phyloP scores from a whole-genome alignment of 371 early-diverging fungal species.

The Mortierella sp. region DNA sequence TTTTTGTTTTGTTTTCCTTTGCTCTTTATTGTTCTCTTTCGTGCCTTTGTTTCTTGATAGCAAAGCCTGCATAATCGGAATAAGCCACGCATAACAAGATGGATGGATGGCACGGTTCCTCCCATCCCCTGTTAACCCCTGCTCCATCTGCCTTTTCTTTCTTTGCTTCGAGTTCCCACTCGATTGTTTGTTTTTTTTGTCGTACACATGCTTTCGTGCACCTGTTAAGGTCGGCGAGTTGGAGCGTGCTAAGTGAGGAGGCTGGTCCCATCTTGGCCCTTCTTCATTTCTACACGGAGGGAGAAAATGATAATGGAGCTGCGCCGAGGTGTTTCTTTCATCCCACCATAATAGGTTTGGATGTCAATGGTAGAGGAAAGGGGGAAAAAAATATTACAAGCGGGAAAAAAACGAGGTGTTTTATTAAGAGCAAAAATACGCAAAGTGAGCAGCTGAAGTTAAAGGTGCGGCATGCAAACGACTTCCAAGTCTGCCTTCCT shows the following conservation, averaged over 20 bases:
- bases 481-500: neutral
- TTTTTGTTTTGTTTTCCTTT: neutral
- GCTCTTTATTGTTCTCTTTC: neutral
- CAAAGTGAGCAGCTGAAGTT: neutral
- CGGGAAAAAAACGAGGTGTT: neutral
- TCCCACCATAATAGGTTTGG: neutral
- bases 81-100: neutral
- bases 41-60: neutral
- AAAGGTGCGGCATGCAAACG: neutral
- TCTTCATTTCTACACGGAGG: neutral
- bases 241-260: neutral
- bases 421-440: neutral
- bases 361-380: neutral
- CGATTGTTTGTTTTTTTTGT: neutral
- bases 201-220: neutral
- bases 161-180: neutral
- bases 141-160: neutral
- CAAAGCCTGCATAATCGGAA: neutral
- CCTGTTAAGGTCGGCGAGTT: neutral
- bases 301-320: neutral
- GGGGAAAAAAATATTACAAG: neutral
- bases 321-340: neutral
- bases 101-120: neutral
- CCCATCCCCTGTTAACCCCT: neutral
- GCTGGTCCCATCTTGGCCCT: neutral